A percentile compares a stretch with the other conserved stretches of the same genome.
phyloP scores from a whole-genome alignment of 176 grass and related monocot genomes.

The Phoenix dactylifera region DNA sequence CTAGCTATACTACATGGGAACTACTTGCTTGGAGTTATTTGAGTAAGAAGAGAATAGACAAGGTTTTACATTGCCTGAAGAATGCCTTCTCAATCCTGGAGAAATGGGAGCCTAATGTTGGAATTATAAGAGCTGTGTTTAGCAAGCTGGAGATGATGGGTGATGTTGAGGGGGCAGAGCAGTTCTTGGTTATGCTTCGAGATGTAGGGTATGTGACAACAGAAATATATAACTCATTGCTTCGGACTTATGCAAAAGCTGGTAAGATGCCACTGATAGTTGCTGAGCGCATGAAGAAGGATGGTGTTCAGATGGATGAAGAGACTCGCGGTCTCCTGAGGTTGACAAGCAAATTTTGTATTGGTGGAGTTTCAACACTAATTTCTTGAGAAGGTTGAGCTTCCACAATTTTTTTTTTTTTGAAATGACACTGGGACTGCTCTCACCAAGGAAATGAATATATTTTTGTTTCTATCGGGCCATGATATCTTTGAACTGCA shows the following conservation, averaged over 20 bases:
- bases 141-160: slow-evolving; percentile 35
- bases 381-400: slow-evolving; percentile 23
- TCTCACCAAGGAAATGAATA: no score
- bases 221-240: slow-evolving; percentile 60
- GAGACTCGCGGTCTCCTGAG: slow-evolving; percentile 45
- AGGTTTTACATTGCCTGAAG: slow-evolving; percentile 48
- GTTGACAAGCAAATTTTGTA: slow-evolving; percentile 39
- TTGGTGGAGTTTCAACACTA: slow-evolving; percentile 39
- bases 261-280: slow-evolving; percentile 63
- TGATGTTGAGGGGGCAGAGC: slow-evolving; percentile 51
- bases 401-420: no score
- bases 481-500: no score
- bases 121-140: slow-evolving; percentile 32
- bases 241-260: slow-evolving; percentile 53
- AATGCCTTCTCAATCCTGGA: slow-evolving; percentile 53
- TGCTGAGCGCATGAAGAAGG: slow-evolving; percentile 65
- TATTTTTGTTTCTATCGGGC: no score
- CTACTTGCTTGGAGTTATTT: slow-evolving; percentile 55
- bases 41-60: slow-evolving; percentile 24
- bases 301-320: slow-evolving; percentile 48
- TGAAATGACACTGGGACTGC: no score
- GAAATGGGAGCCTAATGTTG: slow-evolving; percentile 63
- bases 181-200: slow-evolving; percentile 49
- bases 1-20: slow-evolving; percentile 74
- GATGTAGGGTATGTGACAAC: slow-evolving; percentile 47